Conservation (phyloP, 192 early-diverging fungal genomes). For the Rhizophagus clarus region DNA sequence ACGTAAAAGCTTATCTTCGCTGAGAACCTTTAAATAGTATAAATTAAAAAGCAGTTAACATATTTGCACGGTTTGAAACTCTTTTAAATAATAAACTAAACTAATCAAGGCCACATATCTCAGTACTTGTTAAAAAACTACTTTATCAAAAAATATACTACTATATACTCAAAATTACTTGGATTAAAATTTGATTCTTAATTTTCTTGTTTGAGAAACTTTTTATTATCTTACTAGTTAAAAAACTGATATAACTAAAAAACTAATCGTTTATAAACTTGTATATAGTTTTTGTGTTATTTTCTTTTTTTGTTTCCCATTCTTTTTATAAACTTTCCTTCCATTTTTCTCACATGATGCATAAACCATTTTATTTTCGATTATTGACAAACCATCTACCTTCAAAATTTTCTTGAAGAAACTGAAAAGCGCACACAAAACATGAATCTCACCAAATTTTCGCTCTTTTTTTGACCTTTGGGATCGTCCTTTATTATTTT, state of each 20-base stretch:
- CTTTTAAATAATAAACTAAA: slow-evolving; percentile 13
- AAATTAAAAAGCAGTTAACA: neutral
- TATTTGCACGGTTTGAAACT: slow-evolving; percentile 10
- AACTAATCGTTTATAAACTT: neutral
- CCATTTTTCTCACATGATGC: neutral
- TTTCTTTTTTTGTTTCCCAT: neutral
- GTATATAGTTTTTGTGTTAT: neutral
- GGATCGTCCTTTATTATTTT: slow-evolving; percentile 4
- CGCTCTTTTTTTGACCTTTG: slow-evolving; percentile 20
- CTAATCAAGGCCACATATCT: neutral
- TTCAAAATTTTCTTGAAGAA: slow-evolving; percentile 5
- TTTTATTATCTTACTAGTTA: slow-evolving; percentile 11
- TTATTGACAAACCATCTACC: slow-evolving; percentile 1
- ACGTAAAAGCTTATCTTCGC: neutral
- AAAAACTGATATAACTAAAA: slow-evolving; percentile 9
- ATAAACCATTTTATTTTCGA: neutral
- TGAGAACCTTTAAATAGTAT: slow-evolving; percentile 1
- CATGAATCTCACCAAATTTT: slow-evolving; percentile 18
- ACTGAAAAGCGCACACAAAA: neutral
- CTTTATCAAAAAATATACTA: neutral
- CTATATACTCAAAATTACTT: neutral
- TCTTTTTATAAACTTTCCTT: slow-evolving; percentile 23
- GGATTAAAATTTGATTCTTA: neutral
- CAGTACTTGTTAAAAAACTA: slow-evolving; percentile 17
- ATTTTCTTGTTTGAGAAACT: neutral